A percentile compares a stretch with the other conserved stretches of the same genome.
These are phyloP conservation scores for Rhizopus sp. DNA, from an alignment of 371 early-diverging fungal species.

Conservation along the genomic window DNA sequence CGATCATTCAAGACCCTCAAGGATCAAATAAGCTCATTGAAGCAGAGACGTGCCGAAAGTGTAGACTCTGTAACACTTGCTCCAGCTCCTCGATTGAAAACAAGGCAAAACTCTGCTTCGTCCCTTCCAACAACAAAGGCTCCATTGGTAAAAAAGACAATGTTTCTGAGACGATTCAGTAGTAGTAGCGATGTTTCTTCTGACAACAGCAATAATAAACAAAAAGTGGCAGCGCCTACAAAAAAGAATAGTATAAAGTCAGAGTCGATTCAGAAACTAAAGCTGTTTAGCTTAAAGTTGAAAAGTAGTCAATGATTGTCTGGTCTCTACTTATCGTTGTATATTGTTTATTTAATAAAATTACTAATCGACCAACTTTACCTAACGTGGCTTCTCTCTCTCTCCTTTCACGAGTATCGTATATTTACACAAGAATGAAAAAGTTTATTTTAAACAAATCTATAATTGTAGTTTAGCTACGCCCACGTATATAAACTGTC, in stretches of 20 bases:
- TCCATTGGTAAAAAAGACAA: not conserved
- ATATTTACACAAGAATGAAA: too few relatives aligned
- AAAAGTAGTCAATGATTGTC: too few relatives aligned
- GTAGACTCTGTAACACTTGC: not conserved
- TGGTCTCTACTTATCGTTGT: not conserved
- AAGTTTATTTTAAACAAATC: conserved; percentile 14
- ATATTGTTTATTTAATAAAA: too few relatives aligned
- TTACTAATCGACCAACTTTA: too few relatives aligned
- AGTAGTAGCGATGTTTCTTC: not conserved
- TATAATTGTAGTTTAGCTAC: not conserved
- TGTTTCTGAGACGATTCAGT: conserved; percentile 11
- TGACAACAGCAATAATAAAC: conserved; percentile 4
- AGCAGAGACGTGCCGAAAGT: not conserved
- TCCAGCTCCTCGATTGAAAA: not conserved
- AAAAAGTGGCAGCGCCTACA: not conserved
- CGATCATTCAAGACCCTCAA: not conserved
- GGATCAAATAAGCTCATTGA: conserved; percentile 5
- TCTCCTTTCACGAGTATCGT: too few relatives aligned
- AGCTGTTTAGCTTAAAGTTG: not conserved
- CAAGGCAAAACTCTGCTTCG: not conserved
- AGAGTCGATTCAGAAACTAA: not conserved
- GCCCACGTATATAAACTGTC: not conserved
- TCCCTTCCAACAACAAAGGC: not conserved
- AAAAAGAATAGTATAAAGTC: not conserved
- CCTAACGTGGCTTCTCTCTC: too few relatives aligned